These are phyloP conservation scores for Primulina eburnea DNA, from an alignment of 257 asterid species.

Conservation along the genomic window DNA sequence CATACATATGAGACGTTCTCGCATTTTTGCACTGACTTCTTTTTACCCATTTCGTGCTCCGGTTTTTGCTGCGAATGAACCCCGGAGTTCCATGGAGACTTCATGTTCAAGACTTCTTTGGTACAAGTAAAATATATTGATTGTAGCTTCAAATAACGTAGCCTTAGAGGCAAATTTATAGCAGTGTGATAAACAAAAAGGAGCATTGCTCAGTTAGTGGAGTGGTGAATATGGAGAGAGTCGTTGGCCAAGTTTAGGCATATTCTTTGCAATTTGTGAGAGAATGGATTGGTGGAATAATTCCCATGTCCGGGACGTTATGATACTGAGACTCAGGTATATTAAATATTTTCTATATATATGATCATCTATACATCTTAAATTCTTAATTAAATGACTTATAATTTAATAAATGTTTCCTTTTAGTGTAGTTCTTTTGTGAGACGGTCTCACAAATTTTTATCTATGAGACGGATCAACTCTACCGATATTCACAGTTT, in stretches of 20 bases:
- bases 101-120: slow-evolving; percentile 28
- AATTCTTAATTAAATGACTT: no score
- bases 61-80: slow-evolving; percentile 27
- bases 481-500: no score
- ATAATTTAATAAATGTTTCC: no score
- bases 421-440: no score
- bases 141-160: background rate
- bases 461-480: no score
- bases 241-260: background rate
- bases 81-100: slow-evolving; percentile 31
- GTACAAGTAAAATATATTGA: slow-evolving; percentile 19
- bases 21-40: slow-evolving; percentile 25
- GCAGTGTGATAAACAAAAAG: slow-evolving; percentile 17
- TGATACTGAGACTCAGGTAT: background rate
- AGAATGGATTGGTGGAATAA: slow-evolving; percentile 24
- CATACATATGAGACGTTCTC: slow-evolving; percentile 1
- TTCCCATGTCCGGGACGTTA: slow-evolving; percentile 17
- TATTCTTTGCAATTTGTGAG: slow-evolving; percentile 27
- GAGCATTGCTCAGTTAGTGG: background rate
- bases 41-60: slow-evolving; percentile 26
- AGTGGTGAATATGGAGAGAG: background rate
- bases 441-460: no score
- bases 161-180: slow-evolving; percentile 30
- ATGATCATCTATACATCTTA: no score
- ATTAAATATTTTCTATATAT: no score